Base-by-base conservation (phyloP, 768 basidiomycete genomes). In the Chalciporus chontae region DNA sequence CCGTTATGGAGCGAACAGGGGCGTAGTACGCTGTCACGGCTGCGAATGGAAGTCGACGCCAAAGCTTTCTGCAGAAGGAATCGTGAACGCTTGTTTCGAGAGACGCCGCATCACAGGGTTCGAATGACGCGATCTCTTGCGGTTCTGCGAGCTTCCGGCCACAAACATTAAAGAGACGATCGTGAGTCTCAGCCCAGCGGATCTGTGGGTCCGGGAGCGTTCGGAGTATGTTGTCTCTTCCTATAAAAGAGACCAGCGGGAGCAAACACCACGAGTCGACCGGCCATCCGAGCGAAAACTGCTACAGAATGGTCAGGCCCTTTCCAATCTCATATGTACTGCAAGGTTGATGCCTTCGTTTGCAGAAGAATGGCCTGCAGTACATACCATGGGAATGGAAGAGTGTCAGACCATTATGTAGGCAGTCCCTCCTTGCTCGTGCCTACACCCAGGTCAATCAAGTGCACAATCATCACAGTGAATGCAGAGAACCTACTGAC, bases 361-460 rank as follows among this genome's bases (percentile, higher is more conserved):
- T 67, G 62, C 66, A 52, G 54, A 55, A 51, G 55, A 37, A 42
- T 47, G 41, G 50, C 50, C 55, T 58, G 32, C 60, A 63, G 61
- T 67, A 69, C 71, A 66, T 74, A 75, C 73, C 73, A 74, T 74
- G 73, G 68, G 73, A 73, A 74, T 74, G 73, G 73, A 74, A 74
- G 73, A 69, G 61, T 48, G 59, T 65, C 66, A 53, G 66, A 62
- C 61, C 61, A 63, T 48, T 37, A 54, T 52, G 36, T 56, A 56
- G 51, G 48, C 48, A 42, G 48, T 43, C 55, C 32, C 31, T 10
- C 44, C 44, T 50, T 37, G 43, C 40, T 40, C 38, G 40, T 29
- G 23, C 24, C 42, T 36, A 40, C 40, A n/a, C 37, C 48, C 50
- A 36, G 26, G 31, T 47, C 42, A 37, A 32, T 38, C 45, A 19